phyloP scores from a whole-genome alignment of 2,329 filamentous ascomycete species.

The Colletotrichum sp. region DNA sequence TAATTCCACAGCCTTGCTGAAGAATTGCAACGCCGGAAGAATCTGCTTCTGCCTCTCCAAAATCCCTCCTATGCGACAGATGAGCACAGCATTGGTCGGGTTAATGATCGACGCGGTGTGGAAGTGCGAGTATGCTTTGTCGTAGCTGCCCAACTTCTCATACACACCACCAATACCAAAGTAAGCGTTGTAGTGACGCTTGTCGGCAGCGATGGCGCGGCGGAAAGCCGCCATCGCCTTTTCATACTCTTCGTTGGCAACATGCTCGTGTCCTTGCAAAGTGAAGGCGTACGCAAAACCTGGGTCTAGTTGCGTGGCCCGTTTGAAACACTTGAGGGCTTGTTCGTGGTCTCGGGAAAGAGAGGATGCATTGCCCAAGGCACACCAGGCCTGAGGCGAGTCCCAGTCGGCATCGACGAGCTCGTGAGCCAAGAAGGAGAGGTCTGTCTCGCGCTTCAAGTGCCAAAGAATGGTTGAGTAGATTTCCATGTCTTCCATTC shows the following conservation, averaged over 20 bases:
- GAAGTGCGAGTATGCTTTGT: conserved; percentile 92
- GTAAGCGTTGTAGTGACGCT: conserved; percentile 96
- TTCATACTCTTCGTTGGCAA: conserved; percentile 96
- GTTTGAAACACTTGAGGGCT: conserved; percentile 91
- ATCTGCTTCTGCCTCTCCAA: conserved; percentile 88
- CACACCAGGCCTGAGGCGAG: conserved; percentile 95
- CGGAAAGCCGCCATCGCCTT: conserved; percentile 90
- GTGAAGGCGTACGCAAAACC: conserved; percentile 96
- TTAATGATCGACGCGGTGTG: conserved; percentile 88
- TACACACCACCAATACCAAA: conserved; percentile 87
- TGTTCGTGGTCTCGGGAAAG: conserved; percentile 92
- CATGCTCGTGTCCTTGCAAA: conserved; percentile 92
- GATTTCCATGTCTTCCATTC: conserved; percentile 94
- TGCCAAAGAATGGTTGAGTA: conserved; percentile 99
- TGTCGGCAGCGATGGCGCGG: conserved; percentile 82
- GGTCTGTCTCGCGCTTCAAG: conserved; percentile 86
- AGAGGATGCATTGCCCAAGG: conserved; percentile 93
- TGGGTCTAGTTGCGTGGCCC: conserved; percentile 88
- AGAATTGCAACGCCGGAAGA: conserved; percentile 78
- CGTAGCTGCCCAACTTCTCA: conserved; percentile 87
- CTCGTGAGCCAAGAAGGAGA: conserved; percentile 91
- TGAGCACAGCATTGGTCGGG: conserved; percentile 88
- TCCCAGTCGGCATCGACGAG: conserved; percentile 85
- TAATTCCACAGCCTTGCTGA: conserved; percentile 80
- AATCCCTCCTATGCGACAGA: conserved; percentile 90